These are phyloP conservation scores for Mycosphaerella arachidis DNA, from an alignment of 2,329 filamentous ascomycete genomes.

Conservation along the genomic window DNA sequence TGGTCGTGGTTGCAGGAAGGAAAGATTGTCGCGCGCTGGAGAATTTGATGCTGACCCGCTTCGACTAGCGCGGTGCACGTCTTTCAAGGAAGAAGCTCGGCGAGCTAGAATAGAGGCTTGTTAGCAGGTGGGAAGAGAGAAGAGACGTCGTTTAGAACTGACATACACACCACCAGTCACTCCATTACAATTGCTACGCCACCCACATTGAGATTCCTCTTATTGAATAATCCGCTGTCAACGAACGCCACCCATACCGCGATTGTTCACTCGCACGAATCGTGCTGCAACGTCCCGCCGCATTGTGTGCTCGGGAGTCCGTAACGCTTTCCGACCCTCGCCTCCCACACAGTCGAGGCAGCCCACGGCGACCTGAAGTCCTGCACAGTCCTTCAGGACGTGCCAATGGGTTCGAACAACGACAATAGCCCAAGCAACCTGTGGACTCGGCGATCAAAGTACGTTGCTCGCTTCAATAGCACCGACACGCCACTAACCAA, in stretches of 20 bases:
- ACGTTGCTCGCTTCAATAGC: slow-evolving; percentile 35
- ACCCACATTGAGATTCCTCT: background rate
- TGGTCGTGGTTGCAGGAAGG: slow-evolving; percentile 53
- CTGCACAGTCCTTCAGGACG: background rate
- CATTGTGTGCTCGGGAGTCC: slow-evolving; percentile 8
- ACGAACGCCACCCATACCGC: background rate
- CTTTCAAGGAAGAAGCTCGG: background rate
- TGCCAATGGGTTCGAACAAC: slow-evolving; percentile 32
- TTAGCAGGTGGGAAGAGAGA: background rate
- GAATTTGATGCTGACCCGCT: background rate
- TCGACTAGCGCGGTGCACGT: background rate
- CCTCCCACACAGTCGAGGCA: slow-evolving; percentile 5
- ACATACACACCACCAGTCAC: background rate
- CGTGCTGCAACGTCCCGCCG: slow-evolving; percentile 7
- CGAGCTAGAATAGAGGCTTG: background rate
- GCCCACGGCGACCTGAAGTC: background rate
- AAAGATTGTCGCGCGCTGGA: slow-evolving; percentile 19
- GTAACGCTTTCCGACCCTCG: slow-evolving; percentile 7
- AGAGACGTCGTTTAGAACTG: background rate
- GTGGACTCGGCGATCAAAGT: slow-evolving; percentile 84
- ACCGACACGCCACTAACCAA: slow-evolving; percentile 21
- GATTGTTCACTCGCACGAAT: background rate
- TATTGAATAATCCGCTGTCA: background rate
- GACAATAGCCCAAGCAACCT: slow-evolving; percentile 38
- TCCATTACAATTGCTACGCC: slow-evolving; percentile 1